A percentile compares a stretch with the other conserved stretches of the same genome.
Conservation (phyloP, 164 flowering plant species). For the Hamamelis virginiana region DNA sequence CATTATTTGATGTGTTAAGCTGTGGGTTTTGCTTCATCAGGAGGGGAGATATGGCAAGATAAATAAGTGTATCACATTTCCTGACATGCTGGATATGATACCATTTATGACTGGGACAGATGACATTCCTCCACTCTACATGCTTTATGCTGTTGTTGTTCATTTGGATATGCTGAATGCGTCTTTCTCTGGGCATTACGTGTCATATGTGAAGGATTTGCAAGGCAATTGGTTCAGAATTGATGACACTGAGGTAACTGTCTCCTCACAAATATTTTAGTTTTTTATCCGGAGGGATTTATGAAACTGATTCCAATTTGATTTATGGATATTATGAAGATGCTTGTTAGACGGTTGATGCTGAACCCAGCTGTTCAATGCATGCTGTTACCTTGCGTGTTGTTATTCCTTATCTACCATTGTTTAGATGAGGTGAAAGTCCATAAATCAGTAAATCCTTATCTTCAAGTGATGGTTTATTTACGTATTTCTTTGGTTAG, state of each 20-base stretch:
- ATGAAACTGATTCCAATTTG: not conserved
- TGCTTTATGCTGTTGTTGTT: constrained; percentile 85
- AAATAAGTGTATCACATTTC: constrained; percentile 77
- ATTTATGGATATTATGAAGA: not conserved
- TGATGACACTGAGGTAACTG: constrained; percentile 81
- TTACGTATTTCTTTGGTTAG: not conserved
- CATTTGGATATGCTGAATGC: constrained; percentile 83
- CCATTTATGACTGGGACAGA: constrained; percentile 82
- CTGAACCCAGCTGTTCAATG: not conserved
- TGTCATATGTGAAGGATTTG: constrained; percentile 78
- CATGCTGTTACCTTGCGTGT: not conserved
- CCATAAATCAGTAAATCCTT: too few species aligned
- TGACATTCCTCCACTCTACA: constrained; percentile 75
- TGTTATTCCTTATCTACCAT: not conserved
- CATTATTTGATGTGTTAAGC: not conserved
- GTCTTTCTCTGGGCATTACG: constrained; percentile 90
- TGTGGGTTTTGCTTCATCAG: constrained; percentile 38
- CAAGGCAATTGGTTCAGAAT: constrained; percentile 78
- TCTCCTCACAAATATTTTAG: not conserved
- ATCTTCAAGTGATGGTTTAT: not conserved
- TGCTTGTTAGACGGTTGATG: not conserved
- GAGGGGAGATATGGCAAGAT: constrained; percentile 87
- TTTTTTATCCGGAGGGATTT: not conserved
- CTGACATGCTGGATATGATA: constrained; percentile 81
- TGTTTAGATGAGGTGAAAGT: too few species aligned